These are phyloP conservation scores for Yamadazyma sp. DNA, from an alignment of 1,139 yeast species.

Conservation along the genomic window DNA sequence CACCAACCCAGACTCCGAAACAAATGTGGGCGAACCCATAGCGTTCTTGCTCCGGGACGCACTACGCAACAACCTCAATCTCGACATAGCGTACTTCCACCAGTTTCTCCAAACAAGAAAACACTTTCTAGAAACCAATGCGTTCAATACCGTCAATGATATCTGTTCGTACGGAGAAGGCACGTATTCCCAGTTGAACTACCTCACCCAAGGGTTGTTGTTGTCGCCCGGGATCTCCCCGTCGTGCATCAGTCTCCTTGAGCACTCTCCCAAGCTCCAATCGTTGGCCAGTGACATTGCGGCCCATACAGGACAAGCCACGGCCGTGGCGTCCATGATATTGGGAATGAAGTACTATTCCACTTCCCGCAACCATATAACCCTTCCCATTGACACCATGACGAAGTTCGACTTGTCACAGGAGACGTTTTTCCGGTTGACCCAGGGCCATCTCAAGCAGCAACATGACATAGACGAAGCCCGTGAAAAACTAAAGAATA, in stretches of 20 bases:
- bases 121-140: constrained; percentile 45
- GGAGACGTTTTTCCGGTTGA: constrained; percentile 55
- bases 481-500: constrained; percentile 50
- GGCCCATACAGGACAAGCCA: constrained; percentile 84
- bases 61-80: constrained; percentile 46
- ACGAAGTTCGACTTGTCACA: constrained; percentile 58
- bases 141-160: constrained; percentile 53
- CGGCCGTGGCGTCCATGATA: constrained; percentile 66
- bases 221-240: constrained; percentile 62
- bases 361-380: constrained; percentile 45
- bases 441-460: constrained; percentile 44
- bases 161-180: constrained; percentile 84
- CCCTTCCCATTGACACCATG: constrained; percentile 65
- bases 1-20: constrained; percentile 36
- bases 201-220: constrained; percentile 61
- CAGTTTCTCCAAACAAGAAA: constrained; percentile 65
- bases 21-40: constrained; percentile 62
- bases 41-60: constrained; percentile 56
- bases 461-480: constrained; percentile 24
- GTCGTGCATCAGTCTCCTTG: constrained; percentile 51
- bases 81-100: constrained; percentile 55
- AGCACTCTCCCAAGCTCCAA: constrained; percentile 44
- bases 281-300: constrained; percentile 56
- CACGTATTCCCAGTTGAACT: constrained; percentile 70
- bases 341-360: constrained; percentile 65